Evolutionary conservation across 495 filamentous ascomycete species (phyloP), one percentile per base, ranked within the genome.

Genomic region (Cenococcum geophilum): DNA sequence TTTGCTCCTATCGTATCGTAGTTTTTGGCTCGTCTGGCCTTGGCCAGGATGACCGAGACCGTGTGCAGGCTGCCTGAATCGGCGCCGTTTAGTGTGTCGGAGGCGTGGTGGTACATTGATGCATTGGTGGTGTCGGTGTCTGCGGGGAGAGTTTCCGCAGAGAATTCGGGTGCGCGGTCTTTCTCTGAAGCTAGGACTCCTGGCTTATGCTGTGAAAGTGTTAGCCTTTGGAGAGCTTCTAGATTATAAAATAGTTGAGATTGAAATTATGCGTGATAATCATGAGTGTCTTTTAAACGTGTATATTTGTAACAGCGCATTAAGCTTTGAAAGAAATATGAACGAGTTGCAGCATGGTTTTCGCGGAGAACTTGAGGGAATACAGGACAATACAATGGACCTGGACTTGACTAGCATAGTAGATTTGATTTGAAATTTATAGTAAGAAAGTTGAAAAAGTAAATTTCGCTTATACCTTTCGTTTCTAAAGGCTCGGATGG

Each of bases 111-210:
- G 48, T 74, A 72, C 37, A 74, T 70, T 22, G 79, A 78, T 50
- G 80, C 76, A 64, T 69, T 68, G 23, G 70, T 68, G 10, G 61
- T 58, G 37, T 66, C 89, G 6, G 82, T 83, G 53, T 88, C 88
- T 0, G 85, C 71, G 0, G 85, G 76, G 40, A 83, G 74, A 18
- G 79, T 81, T 70, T 89, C 57, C 36, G 80, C 79, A 63, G 75
- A 74, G 77, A 87, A 90, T 66, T 86, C 86, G 48, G 83, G 82
- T 37, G 71, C 74, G 63, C 76, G 70, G 65, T 92, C 86, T 57
- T 76, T 76, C 58, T 82, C 83, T 45, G 73, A 75, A 53, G 81
- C 77, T 59, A 81, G 76, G 37, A 76, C 71, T 63, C 89, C 89
- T 18, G 79, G 80, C 71, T 86, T 75, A 71, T 92, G 88, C 86